A percentile compares a stretch with the other conserved stretches of the same genome.
These are phyloP conservation scores for Vaccinium corymbosum DNA, from an alignment of 148 eudicot genomes.

Conservation along the genomic window DNA sequence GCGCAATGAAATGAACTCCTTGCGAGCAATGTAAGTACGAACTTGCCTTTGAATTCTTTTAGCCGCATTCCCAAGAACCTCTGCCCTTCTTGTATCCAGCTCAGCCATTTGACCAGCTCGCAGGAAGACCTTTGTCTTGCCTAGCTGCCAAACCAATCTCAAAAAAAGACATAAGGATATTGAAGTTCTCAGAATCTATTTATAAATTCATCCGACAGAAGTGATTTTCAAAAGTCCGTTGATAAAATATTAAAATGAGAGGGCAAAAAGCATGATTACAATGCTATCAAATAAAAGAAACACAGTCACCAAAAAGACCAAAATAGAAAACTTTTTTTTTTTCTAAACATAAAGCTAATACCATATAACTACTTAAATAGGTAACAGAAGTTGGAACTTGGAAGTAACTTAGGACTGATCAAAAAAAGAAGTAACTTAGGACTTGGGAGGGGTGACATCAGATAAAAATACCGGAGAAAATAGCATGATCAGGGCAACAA, in stretches of 20 bases:
- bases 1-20: constrained; percentile 64
- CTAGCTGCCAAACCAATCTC: constrained; percentile 59
- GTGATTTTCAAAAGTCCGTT: background rate
- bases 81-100: constrained; percentile 88
- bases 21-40: constrained; percentile 85
- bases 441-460: constrained; percentile 1
- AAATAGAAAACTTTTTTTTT: background rate
- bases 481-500: background rate
- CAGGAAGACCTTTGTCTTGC: constrained; percentile 92
- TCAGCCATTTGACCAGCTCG: constrained; percentile 99
- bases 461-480: background rate
- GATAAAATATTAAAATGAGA: background rate
- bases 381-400: constrained; percentile 8
- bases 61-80: constrained; percentile 90
- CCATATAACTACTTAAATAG: background rate
- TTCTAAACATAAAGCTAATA: background rate
- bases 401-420: background rate
- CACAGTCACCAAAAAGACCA: background rate
- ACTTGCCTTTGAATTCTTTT: constrained; percentile 81
- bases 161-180: background rate
- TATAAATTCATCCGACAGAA: background rate
- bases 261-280: background rate
- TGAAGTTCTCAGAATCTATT: background rate
- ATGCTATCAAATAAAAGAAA: background rate
- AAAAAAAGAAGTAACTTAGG: background rate